Evolutionary conservation across 2,329 filamentous ascomycete species (phyloP), one percentile per base, ranked within the genome.

Genomic region (Fusarium tricinctum): DNA sequence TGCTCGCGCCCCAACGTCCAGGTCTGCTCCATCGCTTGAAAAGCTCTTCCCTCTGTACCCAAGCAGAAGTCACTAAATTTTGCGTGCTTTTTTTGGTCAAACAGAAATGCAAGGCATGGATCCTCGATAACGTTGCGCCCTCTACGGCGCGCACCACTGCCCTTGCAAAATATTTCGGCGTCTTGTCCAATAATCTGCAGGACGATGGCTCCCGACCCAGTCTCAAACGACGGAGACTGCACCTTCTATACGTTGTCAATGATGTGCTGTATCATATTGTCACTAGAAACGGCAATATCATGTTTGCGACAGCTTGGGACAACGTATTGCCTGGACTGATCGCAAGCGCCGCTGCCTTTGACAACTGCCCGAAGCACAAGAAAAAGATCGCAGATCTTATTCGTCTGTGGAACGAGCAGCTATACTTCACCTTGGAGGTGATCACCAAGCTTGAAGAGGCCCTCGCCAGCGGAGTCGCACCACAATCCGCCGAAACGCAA

Each of bases 71-170:
- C 69, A 72, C 73, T 74, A 74, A 74, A 73, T 60, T 72, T 71
- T 74, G 48, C 44, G 58, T 57, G 51, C 64, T 53, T 63, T 70
- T 70, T 70, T 66, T 64, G 68, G 61, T 78, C 71, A 72, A 60
- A 81, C 88, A 97, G 94, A 92, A 88, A 84, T 94, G 92, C 86
- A 97, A 94, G 86, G 85, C 87, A 81, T 97, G 93, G 93, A 90
- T 95, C 74, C 81, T 94, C 76, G 85, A 86, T 73, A 88, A 93
- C 81, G 83, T 95, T 76, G 84, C 88, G 73, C 85, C 86, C 59
- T 96, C 93, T 62, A 78, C 86, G 58, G 82, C 85, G 70, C 89
- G 93, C 73, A 85, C 88, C 69, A 81, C 83, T 60, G 87, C 90
- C 42, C 81, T 97, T 70, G 91, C 88, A 71, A 94, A 93, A 80